Conservation (phyloP, 2,329 filamentous ascomycete genomes). For the Bisporella sp. region DNA sequence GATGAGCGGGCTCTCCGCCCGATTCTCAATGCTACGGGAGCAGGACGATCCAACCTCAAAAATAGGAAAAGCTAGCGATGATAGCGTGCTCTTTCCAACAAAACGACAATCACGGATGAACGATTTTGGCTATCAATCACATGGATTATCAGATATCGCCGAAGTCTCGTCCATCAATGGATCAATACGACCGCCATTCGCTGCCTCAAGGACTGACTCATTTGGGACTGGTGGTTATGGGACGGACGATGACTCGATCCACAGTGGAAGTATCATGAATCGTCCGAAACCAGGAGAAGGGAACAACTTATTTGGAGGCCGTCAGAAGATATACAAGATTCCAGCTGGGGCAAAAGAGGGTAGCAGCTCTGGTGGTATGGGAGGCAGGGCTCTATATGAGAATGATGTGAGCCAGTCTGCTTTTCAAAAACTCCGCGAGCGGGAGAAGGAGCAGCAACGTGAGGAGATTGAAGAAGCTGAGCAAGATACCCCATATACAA, state of each 20-base stretch:
- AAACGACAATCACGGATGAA: constrained; percentile 76
- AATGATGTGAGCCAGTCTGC: constrained; percentile 77
- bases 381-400: constrained; percentile 70
- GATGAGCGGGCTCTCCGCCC: constrained; percentile 89
- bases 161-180: constrained; percentile 78
- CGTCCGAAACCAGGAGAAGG: constrained; percentile 78
- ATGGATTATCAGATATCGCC: constrained; percentile 72
- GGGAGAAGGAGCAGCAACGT: constrained; percentile 33
- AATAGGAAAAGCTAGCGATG: constrained; percentile 89
- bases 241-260: constrained; percentile 58
- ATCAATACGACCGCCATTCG: constrained; percentile 50
- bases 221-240: constrained; percentile 54
- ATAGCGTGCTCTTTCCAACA: constrained; percentile 73
- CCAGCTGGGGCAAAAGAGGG: constrained; percentile 33
- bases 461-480: constrained; percentile 30
- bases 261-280: constrained; percentile 70
- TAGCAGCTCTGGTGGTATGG: constrained; percentile 42
- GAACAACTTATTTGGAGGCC: constrained; percentile 88
- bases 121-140: constrained; percentile 43
- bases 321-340: constrained; percentile 93
- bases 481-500: constrained; percentile 29
- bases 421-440: constrained; percentile 67
- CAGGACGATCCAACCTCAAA: constrained; percentile 87
- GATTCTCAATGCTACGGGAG: constrained; percentile 94
- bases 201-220: constrained; percentile 55